A percentile compares a stretch with the other conserved stretches of the same genome.
Evolutionary conservation across 2,329 filamentous ascomycete genomes (phyloP).

Genomic region (Parafenestella ontariensis): DNA sequence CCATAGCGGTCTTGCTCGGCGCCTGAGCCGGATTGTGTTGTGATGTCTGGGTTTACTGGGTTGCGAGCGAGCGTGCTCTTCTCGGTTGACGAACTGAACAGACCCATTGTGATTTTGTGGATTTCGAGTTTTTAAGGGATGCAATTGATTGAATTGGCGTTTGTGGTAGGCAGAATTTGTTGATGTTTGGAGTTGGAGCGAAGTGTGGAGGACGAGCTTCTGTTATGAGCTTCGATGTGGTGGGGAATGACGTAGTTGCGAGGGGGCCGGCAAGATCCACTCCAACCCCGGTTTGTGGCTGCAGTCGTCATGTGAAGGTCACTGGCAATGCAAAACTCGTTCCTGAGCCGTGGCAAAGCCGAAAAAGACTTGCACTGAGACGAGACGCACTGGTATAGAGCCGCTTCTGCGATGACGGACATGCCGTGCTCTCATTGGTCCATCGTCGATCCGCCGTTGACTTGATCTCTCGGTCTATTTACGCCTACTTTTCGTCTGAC

Average conservation of each 20-base stretch:
- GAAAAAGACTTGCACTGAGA: not conserved
- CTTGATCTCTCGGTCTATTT: not conserved
- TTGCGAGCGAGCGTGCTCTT: slow-evolving; percentile 24
- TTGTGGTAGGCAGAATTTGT: not conserved
- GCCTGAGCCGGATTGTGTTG: slow-evolving; percentile 34
- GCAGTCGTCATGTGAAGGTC: not conserved
- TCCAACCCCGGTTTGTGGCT: not conserved
- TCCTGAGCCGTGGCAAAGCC: not conserved
- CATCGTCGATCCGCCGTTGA: not conserved
- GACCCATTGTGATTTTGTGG: slow-evolving; percentile 30
- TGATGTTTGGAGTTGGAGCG: not conserved
- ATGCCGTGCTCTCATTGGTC: not conserved
- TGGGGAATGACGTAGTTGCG: slow-evolving; percentile 1
- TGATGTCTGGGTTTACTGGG: slow-evolving; percentile 33
- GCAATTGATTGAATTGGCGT: not conserved
- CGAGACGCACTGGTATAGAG: not conserved
- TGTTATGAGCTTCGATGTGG: not conserved
- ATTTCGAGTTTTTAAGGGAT: not conserved
- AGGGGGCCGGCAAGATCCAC: not conserved
- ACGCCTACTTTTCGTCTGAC: not conserved
- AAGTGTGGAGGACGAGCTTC: not conserved
- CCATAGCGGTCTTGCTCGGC: slow-evolving; percentile 44
- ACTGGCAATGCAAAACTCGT: not conserved
- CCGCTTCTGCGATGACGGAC: not conserved
- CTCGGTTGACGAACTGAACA: slow-evolving; percentile 31